These are phyloP conservation scores for Russula vinacea DNA, from an alignment of 768 basidiomycete genomes.

Conservation along the genomic window DNA sequence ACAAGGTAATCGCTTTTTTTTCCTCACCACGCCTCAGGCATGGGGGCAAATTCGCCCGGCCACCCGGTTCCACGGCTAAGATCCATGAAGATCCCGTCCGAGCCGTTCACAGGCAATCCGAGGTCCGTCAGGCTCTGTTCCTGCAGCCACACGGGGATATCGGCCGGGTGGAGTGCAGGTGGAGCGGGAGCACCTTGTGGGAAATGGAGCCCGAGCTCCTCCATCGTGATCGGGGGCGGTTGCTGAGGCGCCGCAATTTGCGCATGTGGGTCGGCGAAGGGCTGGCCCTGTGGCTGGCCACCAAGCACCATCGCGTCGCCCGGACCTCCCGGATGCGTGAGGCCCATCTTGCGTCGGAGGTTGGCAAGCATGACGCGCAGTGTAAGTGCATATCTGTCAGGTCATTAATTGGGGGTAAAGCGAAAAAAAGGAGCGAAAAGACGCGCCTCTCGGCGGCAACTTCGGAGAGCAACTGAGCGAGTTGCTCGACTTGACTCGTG, in stretches of 20 bases:
- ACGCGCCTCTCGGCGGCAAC: slow-evolving; percentile 84
- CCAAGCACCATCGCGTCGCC: slow-evolving; percentile 46
- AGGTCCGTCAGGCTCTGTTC: slow-evolving; percentile 91
- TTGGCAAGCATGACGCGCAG: slow-evolving; percentile 92
- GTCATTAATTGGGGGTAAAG: background rate
- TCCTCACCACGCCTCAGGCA: slow-evolving; percentile 81
- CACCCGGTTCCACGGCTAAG: slow-evolving; percentile 69
- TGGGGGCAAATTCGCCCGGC: slow-evolving; percentile 68
- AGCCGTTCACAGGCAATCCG: slow-evolving; percentile 86
- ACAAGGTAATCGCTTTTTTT: no score
- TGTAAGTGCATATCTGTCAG: slow-evolving; percentile 75
- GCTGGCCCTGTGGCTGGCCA: slow-evolving; percentile 41
- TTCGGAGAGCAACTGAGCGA: slow-evolving; percentile 85
- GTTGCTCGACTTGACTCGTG: slow-evolving; percentile 81
- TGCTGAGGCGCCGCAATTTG: slow-evolving; percentile 37
- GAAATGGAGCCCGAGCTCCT: slow-evolving; percentile 80
- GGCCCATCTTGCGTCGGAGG: slow-evolving; percentile 81
- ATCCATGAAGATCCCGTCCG: slow-evolving; percentile 85
- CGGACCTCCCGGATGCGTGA: slow-evolving; percentile 35
- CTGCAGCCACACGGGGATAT: slow-evolving; percentile 89
- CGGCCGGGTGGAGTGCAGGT: slow-evolving; percentile 63
- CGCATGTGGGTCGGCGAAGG: slow-evolving; percentile 53
- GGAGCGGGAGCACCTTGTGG: slow-evolving; percentile 52
- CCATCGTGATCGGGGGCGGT: slow-evolving; percentile 64
- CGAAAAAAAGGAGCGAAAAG: background rate